Evolutionary conservation across 495 filamentous ascomycete genomes (phyloP), one percentile per base, ranked within the genome.

Genomic region (Penicillium samsonianum): DNA sequence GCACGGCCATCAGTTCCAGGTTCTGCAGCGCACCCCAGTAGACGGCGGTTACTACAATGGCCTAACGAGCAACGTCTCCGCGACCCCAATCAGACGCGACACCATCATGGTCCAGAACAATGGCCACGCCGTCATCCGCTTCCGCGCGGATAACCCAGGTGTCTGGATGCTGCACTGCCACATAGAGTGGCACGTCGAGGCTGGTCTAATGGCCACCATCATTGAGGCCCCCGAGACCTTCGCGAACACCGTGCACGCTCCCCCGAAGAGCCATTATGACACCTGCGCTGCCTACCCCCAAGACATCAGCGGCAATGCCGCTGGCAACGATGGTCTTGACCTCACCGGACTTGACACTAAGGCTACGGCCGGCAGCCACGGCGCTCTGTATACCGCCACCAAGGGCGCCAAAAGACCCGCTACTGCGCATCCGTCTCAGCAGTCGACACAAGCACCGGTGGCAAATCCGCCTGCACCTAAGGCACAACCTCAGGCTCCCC

Each of bases 111-210:
- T 87, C 4, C 68, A 76, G 28, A 83, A 82, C 0, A 69, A 78
- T 16, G 83, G 83, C 0, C 76, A 87, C 54, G 72, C 86, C 8
- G 87, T 89, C 14, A 53, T 90, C 3, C 71, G 88, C 0, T 91
- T 90, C 75, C 74, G 80, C 25, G 84, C 86, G 1, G 80, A 87
- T 53, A 95, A 96, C 66, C 70, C 90, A 17, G 91, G 88, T 50
- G 80, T 91, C 35, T 92, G 85, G 82, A 70, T 92, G 22, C 89
- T 92, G 68, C 90, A 94, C 67, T 92, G 90, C 73, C 88, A 91
- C 70, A 80, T 90, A 26, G 88, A 90, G 75, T 92, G 88, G 87
- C 90, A 92, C 65, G 80, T 90, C 41, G 84, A 81, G 58, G 84
- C 83, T 64, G 90, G 90, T 22, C 78, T 94, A 20, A 83, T 82